phyloP scores from a whole-genome alignment of 1,284 basidiomycete genomes.

The Cutaneotrichosporon cavernicola region DNA sequence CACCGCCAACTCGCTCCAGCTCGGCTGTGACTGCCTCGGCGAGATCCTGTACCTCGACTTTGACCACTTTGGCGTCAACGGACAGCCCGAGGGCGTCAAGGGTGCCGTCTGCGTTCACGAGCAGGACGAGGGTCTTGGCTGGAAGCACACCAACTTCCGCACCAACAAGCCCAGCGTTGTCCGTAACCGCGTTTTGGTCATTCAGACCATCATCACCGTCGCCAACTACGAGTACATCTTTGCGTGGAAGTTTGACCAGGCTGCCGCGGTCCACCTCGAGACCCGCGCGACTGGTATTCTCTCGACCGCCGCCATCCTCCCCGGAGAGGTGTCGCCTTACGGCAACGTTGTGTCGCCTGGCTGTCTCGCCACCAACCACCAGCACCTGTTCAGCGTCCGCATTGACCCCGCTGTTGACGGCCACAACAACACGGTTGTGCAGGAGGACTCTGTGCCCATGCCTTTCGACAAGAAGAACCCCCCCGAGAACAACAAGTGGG shows the following conservation, averaged over 20 bases:
- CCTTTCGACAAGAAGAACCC: conserved; percentile 39
- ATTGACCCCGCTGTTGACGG: conserved; percentile 49
- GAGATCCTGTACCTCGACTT: conserved; percentile 51
- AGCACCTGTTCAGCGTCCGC: conserved; percentile 54
- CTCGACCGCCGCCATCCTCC: conserved; percentile 49
- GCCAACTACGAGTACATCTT: conserved; percentile 51
- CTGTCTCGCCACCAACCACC: conserved; percentile 52
- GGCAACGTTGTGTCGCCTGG: conserved; percentile 54
- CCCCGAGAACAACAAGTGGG: conserved; percentile 43
- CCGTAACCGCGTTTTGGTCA: conserved; percentile 50
- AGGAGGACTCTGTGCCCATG: conserved; percentile 51
- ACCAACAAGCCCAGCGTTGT: conserved; percentile 44
- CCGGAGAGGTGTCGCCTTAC: conserved; percentile 51
- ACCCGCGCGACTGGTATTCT: conserved; percentile 55
- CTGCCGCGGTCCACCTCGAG: conserved; percentile 54
- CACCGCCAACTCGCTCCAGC: conserved; percentile 51
- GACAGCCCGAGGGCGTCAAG: conserved; percentile 28
- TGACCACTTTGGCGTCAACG: conserved; percentile 36
- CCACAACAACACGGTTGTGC: conserved; percentile 50
- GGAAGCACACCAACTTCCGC: conserved; percentile 56
- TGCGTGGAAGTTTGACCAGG: conserved; percentile 52
- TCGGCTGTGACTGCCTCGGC: conserved; percentile 56
- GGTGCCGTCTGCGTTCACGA: conserved; percentile 48
- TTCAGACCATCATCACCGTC: conserved; percentile 54
- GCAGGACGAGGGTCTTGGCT: conserved; percentile 28